Evolutionary conservation across 495 filamentous ascomycete species (phyloP), one percentile per base, ranked within the genome.

Genomic region (Parathielavia hyrcaniae): DNA sequence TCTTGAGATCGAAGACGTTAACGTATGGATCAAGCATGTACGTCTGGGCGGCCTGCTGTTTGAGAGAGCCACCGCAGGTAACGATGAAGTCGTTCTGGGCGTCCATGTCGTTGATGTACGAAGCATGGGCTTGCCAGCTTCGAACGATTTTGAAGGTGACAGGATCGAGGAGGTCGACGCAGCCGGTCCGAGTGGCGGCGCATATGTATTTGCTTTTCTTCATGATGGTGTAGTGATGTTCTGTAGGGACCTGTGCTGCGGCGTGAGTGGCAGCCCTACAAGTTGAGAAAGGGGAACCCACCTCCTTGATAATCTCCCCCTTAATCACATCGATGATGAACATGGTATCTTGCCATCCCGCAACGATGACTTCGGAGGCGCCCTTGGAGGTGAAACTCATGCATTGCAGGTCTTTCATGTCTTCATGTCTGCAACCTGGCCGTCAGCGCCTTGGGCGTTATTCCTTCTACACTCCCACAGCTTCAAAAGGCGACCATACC

Each of bases 1-100:
- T 93, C 70, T 91, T 95, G 26, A 99, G 74, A 67, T 97, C 91
- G 63, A 90, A 99, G 16, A 97, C 90, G 60, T 95, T 96, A 53
- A 95, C 90, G 48, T 96, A 80, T 2, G 89, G 86, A 65, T 97
- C 93, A 1, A 93, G 84, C 68, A 90, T 88, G 47, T 76, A 80
- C 41, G 70, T 77, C 64, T 66, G 73, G 59, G 63, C 69, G 52
- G 61, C 69, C 47, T 69, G 69, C 50, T 75, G 75, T 62, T 89
- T 83, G 17, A 85, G 77, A 1, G 91, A 92, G 68, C 88, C 93
- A n/a, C 93, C 93, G 69, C 93, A 99, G 23, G 91, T 97, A 19
- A 97, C 85, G 32, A 97, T 80, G 59, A 89, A 90, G 65, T 96
- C 90, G 60, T 89, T 86, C 55, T 90, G 86, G 8, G 90, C 89